These are phyloP conservation scores for Haplosporangium sp. DNA, from an alignment of 371 early-diverging fungal species.

Conservation along the genomic window DNA sequence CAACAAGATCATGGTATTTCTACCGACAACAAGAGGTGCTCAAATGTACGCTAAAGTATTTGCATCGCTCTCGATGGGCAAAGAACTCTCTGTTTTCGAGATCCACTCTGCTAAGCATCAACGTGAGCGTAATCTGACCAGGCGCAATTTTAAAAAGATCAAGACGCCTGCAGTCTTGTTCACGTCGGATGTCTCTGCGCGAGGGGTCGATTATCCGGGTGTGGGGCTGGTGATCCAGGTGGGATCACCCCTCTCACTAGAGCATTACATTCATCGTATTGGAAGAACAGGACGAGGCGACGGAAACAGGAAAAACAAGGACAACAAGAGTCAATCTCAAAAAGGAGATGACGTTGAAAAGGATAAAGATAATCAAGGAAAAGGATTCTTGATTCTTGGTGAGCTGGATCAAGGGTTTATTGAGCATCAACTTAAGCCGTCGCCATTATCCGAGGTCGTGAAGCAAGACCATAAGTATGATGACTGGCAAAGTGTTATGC, in stretches of 20 bases:
- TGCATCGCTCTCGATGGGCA: conserved; percentile 48
- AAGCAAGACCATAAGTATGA: conserved; percentile 41
- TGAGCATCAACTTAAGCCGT: conserved; percentile 34
- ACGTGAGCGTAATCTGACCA: conserved; percentile 70
- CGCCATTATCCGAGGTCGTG: conserved; percentile 48
- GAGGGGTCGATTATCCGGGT: conserved; percentile 99
- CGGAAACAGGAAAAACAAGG: conserved; percentile 70
- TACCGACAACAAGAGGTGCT: conserved; percentile 85
- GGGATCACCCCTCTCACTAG: conserved; percentile 89
- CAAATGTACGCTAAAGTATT: conserved; percentile 78
- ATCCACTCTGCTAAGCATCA: conserved; percentile 88
- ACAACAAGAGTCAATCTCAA: not conserved
- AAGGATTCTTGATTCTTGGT: conserved; percentile 47
- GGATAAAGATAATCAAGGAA: conserved; percentile 17
- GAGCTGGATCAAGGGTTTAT: conserved; percentile 50
- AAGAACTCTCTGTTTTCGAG: conserved; percentile 67
- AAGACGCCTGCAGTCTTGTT: conserved; percentile 78
- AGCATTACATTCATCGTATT: conserved; percentile 97
- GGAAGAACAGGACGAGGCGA: conserved; percentile 99
- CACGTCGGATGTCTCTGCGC: conserved; percentile 99
- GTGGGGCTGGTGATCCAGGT: conserved; percentile 96
- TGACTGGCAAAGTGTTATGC: conserved; percentile 53
- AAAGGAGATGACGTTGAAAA: not conserved
- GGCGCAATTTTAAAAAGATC: conserved; percentile 73
- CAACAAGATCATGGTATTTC: conserved; percentile 93